These are phyloP conservation scores for Emmonsiellopsis sp. DNA, from an alignment of 2,329 filamentous ascomycete genomes.

Conservation along the genomic window DNA sequence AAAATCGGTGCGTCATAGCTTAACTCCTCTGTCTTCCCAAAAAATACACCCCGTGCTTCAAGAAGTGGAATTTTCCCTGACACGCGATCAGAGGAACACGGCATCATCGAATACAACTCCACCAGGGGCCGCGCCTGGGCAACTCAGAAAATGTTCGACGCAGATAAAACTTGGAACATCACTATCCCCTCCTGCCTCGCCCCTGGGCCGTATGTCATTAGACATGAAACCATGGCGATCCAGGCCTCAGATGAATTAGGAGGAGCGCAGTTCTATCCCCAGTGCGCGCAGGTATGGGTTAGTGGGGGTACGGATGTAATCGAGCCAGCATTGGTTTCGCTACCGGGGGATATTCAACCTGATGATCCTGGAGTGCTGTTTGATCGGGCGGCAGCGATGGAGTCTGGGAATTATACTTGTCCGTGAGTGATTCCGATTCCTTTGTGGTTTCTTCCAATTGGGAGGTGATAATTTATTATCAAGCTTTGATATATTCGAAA, in stretches of 20 bases:
- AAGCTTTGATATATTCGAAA: neutral
- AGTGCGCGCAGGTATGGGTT: neutral
- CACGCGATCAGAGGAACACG: neutral
- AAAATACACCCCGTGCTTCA: too few species aligned
- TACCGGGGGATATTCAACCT: conserved; percentile 1
- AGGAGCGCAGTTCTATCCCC: neutral
- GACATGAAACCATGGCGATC: neutral
- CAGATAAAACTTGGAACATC: conserved; percentile 1
- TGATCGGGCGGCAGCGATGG: neutral
- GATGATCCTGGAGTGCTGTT: neutral
- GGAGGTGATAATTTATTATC: neutral
- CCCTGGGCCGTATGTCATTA: neutral
- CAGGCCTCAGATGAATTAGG: neutral
- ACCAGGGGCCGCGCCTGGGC: neutral
- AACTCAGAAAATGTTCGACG: neutral
- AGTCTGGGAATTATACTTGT: neutral
- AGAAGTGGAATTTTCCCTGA: neutral
- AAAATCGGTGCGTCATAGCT: neutral
- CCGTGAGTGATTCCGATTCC: neutral
- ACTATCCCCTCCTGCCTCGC: neutral
- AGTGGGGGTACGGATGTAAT: neutral
- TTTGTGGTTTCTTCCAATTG: neutral
- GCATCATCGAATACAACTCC: neutral
- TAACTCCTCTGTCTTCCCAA: neutral
- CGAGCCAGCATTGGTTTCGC: neutral